Percentiles rank a stretch among this genome's conserved stretches.
phyloP scores from a whole-genome alignment of 306 rosid genomes.

The Prunus campanulata region DNA sequence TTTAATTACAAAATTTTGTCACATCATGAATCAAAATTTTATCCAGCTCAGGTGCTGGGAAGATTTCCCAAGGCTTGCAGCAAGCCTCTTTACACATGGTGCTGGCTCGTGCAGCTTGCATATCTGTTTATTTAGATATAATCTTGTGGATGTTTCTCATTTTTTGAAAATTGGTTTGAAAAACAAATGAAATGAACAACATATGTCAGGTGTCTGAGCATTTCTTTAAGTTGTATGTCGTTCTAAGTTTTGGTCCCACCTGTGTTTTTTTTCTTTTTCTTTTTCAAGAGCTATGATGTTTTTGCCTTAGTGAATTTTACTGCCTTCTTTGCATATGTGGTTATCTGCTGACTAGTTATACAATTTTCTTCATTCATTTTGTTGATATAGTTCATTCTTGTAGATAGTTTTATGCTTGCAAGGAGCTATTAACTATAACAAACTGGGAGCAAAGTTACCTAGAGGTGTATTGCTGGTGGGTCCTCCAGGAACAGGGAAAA shows the following conservation, averaged over 20 bases:
- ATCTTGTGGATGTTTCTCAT: background rate
- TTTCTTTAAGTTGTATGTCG: background rate
- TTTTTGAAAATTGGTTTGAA: slow-evolving; percentile 9
- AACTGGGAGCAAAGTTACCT: slow-evolving; percentile 89
- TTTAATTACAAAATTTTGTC: background rate
- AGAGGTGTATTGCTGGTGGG: slow-evolving; percentile 91
- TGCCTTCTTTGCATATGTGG: background rate
- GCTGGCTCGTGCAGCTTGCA: background rate
- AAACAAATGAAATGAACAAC: background rate
- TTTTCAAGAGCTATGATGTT: background rate
- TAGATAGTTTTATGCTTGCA: slow-evolving; percentile 90
- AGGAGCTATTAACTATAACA: slow-evolving; percentile 81
- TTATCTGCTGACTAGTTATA: slow-evolving; percentile 3
- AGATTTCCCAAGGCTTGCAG: background rate
- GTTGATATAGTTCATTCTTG: slow-evolving; percentile 31
- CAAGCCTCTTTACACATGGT: background rate
- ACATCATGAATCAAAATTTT: background rate
- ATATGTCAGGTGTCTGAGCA: background rate
- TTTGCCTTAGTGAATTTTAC: background rate
- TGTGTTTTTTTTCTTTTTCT: no score
- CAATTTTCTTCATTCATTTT: slow-evolving; percentile 18
- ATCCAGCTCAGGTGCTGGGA: background rate
- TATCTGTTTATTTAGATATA: background rate
- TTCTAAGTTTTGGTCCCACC: background rate
- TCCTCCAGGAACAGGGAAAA: slow-evolving; percentile 98